Percentiles rank a stretch among this genome's conserved stretches.
Conservation (phyloP, 805 yeast genomes). For the Cyberlindnera xishuangbannaensis region DNA sequence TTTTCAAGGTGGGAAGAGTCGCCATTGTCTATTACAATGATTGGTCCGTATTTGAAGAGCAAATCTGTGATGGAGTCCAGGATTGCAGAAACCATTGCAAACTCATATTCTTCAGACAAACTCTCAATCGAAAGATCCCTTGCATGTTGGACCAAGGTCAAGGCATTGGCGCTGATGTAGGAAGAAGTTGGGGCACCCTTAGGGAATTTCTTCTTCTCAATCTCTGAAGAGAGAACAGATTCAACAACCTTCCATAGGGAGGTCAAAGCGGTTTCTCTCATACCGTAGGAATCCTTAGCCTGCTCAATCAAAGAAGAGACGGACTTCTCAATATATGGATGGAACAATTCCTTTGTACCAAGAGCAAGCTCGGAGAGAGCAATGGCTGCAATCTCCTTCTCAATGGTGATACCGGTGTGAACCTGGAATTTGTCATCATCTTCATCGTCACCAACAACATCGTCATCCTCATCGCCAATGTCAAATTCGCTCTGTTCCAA, state of each 20-base stretch:
- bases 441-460: constrained; percentile 48
- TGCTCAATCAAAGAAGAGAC: constrained; percentile 61
- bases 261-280: constrained; percentile 79
- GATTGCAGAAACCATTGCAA: constrained; percentile 72
- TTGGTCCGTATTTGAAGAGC: constrained; percentile 64
- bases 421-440: constrained; percentile 71
- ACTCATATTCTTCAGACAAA: constrained; percentile 77
- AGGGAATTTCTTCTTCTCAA: constrained; percentile 49
- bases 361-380: constrained; percentile 83
- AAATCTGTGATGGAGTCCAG: constrained; percentile 70
- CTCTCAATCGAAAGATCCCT: constrained; percentile 58
- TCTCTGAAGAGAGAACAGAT: constrained; percentile 54
- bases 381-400: constrained; percentile 92
- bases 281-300: constrained; percentile 81
- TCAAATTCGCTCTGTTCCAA: constrained; percentile 83
- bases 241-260: constrained; percentile 79
- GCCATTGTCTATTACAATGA: constrained; percentile 55
- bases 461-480: constrained; percentile 46
- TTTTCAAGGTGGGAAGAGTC: constrained; percentile 55
- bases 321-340: constrained; percentile 68
- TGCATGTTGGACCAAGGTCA: constrained; percentile 56
- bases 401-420: constrained; percentile 92
- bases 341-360: constrained; percentile 79
- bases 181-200: constrained; percentile 58
- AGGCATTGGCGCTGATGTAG: constrained; percentile 51